These are phyloP conservation scores for Paradendryphiella salina DNA, from an alignment of 2,329 filamentous ascomycete genomes.

Conservation along the genomic window DNA sequence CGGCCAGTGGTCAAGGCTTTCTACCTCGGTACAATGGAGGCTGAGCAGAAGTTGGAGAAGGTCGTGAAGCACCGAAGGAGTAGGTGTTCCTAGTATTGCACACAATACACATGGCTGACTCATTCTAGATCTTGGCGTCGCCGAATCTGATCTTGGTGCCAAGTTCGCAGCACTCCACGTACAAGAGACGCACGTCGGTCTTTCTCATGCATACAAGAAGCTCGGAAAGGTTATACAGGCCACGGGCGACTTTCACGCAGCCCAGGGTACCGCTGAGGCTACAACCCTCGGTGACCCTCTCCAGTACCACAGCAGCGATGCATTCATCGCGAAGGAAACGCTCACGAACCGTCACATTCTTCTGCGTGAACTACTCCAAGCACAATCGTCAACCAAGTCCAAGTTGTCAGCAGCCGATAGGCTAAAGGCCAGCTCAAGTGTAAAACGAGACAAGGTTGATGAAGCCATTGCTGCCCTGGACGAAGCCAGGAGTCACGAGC, in stretches of 20 bases:
- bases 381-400: constrained; percentile 80
- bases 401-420: constrained; percentile 86
- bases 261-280: constrained; percentile 94
- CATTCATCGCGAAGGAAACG: constrained; percentile 97
- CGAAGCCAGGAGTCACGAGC: constrained; percentile 81
- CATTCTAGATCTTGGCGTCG: constrained; percentile 75
- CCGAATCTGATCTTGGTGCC: constrained; percentile 90
- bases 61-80: constrained; percentile 90
- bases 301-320: constrained; percentile 91
- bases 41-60: constrained; percentile 94
- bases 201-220: constrained; percentile 90
- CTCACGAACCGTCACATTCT: constrained; percentile 97
- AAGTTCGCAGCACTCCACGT: constrained; percentile 85
- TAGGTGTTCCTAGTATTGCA: constrained; percentile 49
- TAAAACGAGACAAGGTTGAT: constrained; percentile 93
- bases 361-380: constrained; percentile 87
- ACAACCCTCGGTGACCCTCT: constrained; percentile 92
- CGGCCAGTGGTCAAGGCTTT: constrained; percentile 92
- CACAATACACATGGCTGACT: constrained; percentile 30
- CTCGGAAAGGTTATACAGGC: constrained; percentile 92
- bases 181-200: constrained; percentile 86
- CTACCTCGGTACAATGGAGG: constrained; percentile 92
- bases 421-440: constrained; percentile 81
- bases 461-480: constrained; percentile 92
- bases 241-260: constrained; percentile 92